A percentile compares a stretch with the other conserved stretches of the same genome.
Evolutionary conservation across 352 stramenopile genomes (phyloP).

Genomic region (Phytophthora colocasiae): DNA sequence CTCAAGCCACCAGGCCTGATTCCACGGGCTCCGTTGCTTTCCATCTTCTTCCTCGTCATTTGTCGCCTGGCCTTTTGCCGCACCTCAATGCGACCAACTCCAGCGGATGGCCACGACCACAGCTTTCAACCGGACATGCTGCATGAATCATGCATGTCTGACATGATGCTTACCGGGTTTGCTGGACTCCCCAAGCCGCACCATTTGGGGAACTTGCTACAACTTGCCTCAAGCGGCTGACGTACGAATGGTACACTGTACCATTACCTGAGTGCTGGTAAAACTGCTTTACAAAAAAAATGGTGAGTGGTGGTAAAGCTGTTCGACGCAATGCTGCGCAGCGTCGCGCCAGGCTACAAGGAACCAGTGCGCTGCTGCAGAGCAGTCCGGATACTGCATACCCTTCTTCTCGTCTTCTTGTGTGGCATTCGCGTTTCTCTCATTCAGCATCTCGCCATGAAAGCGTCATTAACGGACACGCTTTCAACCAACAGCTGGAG

Average conservation of each 20-base stretch:
- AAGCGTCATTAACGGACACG: slow-evolving; percentile 52
- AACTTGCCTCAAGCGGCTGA: background rate
- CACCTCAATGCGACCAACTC: slow-evolving; percentile 5
- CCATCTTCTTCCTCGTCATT: slow-evolving; percentile 5
- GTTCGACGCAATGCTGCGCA: slow-evolving; percentile 33
- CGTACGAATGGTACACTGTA: slow-evolving; percentile 4
- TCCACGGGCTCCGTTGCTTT: slow-evolving; percentile 20
- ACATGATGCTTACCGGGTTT: slow-evolving; percentile 12
- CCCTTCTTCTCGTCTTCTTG: slow-evolving; percentile 53
- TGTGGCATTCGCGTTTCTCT: slow-evolving; percentile 67
- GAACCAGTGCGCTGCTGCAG: slow-evolving; percentile 15
- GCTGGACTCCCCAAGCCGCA: slow-evolving; percentile 33
- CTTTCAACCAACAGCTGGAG: slow-evolving; percentile 80
- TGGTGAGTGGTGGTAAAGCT: slow-evolving; percentile 77
- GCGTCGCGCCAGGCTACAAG: slow-evolving; percentile 30
- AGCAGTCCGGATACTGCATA: slow-evolving; percentile 20
- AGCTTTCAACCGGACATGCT: slow-evolving; percentile 1
- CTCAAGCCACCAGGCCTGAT: background rate
- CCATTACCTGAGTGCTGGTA: background rate
- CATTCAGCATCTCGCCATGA: slow-evolving; percentile 57
- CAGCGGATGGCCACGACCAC: slow-evolving; percentile 8
- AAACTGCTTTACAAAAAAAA: slow-evolving; percentile 16
- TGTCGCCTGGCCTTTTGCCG: slow-evolving; percentile 5
- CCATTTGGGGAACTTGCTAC: slow-evolving; percentile 6
- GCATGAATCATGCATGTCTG: background rate